A percentile compares a stretch with the other conserved stretches of the same genome.
Conservation (phyloP, 805 yeast species). For the Candida montana region DNA sequence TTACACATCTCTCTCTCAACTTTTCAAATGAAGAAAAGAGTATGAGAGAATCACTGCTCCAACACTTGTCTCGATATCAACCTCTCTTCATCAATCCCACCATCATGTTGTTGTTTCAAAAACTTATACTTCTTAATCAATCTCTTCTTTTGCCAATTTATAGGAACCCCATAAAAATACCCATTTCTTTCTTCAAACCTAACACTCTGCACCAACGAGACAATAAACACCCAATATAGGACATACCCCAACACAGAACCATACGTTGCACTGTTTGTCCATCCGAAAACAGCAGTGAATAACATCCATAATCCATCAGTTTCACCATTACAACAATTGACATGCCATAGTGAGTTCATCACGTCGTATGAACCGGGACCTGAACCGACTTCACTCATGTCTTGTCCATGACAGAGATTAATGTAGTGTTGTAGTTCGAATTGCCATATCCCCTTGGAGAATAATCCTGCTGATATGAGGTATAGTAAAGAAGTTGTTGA, state of each 20-base stretch:
- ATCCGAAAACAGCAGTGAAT: conserved; percentile 81
- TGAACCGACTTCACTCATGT: conserved; percentile 80
- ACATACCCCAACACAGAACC: conserved; percentile 76
- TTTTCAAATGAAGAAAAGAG: too few species aligned
- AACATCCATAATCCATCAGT: conserved; percentile 88
- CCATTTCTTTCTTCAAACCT: conserved; percentile 54
- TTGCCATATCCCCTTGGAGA: conserved; percentile 88
- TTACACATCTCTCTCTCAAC: too few species aligned
- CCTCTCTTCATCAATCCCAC: conserved; percentile 1
- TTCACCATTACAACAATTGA: conserved; percentile 88
- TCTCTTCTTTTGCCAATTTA: conserved; percentile 51
- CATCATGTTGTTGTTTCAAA: conserved; percentile 5
- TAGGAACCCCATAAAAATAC: conserved; percentile 54
- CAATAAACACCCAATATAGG: conserved; percentile 57
- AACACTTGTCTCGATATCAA: conserved; percentile 6
- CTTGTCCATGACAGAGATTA: conserved; percentile 70
- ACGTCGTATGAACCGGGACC: conserved; percentile 94
- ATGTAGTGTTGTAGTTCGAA: conserved; percentile 76
- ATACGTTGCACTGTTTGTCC: conserved; percentile 92
- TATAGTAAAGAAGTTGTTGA: conserved; percentile 76
- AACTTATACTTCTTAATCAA: conserved; percentile 34
- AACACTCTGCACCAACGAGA: conserved; percentile 40
- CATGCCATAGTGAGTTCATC: conserved; percentile 81
- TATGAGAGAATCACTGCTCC: conserved; percentile 7
- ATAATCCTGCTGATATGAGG: conserved; percentile 79